These are phyloP conservation scores for Erysiphe neolycopersici DNA, from an alignment of 2,329 filamentous ascomycete genomes.

Conservation along the genomic window DNA sequence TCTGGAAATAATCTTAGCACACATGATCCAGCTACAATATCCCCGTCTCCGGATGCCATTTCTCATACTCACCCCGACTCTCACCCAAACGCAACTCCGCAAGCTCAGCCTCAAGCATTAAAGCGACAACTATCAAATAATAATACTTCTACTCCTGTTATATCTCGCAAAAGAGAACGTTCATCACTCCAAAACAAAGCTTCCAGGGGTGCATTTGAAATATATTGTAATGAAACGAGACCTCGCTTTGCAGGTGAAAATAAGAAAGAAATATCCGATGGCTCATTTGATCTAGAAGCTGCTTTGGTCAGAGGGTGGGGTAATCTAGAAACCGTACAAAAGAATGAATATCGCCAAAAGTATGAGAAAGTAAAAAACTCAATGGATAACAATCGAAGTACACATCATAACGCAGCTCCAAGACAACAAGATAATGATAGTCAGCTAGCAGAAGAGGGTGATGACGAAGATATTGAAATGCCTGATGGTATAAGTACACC, in stretches of 20 bases:
- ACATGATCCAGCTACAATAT: conserved; percentile 20
- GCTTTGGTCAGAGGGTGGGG: conserved; percentile 10
- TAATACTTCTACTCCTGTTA: conserved; percentile 4
- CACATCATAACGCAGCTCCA: conserved; percentile 5
- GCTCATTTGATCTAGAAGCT: conserved; percentile 10
- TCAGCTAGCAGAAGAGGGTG: conserved; percentile 5
- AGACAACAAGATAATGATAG: conserved; percentile 3
- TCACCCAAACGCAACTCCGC: conserved; percentile 7
- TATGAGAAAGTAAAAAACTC: conserved; percentile 12
- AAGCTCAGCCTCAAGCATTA: conserved; percentile 7
- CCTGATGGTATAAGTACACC: conserved; percentile 10
- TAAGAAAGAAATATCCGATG: conserved; percentile 7
- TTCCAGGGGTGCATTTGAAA: conserved; percentile 10
- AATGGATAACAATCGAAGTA: conserved; percentile 6
- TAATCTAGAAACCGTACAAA: conserved; percentile 5
- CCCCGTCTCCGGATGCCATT: conserved; percentile 25
- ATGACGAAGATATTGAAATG: conserved; percentile 13
- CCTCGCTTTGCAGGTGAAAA: conserved; percentile 6
- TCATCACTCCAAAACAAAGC: conserved; percentile 2
- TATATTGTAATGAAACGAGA: conserved; percentile 10
- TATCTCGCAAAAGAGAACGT: background rate
- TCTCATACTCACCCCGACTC: conserved; percentile 21
- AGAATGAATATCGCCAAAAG: conserved; percentile 5
- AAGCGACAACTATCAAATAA: conserved; percentile 14
- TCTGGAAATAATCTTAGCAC: conserved; percentile 20